Conservation (phyloP, 495 filamentous ascomycete species). For the Cercophora sp. region DNA sequence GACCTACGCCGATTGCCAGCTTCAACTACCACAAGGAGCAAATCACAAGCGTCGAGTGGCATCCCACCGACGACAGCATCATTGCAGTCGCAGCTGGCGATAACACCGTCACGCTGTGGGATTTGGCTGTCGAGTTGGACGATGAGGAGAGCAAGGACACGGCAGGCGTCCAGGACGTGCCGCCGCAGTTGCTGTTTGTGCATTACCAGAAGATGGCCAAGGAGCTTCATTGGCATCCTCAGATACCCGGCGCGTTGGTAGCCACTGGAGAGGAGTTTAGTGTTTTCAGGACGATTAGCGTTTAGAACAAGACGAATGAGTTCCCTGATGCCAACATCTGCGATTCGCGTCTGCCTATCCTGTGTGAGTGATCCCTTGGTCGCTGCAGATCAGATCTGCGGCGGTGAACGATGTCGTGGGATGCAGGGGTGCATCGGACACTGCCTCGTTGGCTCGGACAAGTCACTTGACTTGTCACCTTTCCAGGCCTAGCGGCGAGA, state of each 20-base stretch:
- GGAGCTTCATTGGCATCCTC: conserved; percentile 94
- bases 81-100: conserved; percentile 89
- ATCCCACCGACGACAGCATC: conserved; percentile 92
- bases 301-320: conserved; percentile 42
- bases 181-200: conserved; percentile 91
- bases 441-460: too few species aligned
- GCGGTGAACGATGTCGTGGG: too few species aligned
- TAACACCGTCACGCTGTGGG: conserved; percentile 92
- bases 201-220: conserved; percentile 93
- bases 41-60: conserved; percentile 95
- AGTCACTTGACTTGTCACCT: too few species aligned
- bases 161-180: conserved; percentile 81
- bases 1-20: conserved; percentile 72
- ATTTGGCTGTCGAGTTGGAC: conserved; percentile 92
- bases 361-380: too few species aligned
- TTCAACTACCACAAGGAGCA: conserved; percentile 95
- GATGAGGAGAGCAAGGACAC: conserved; percentile 93
- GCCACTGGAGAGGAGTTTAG: conserved; percentile 85
- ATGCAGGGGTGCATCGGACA: too few species aligned
- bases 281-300: conserved; percentile 66
- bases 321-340: too few species aligned
- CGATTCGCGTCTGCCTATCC: too few species aligned
- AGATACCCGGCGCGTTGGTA: conserved; percentile 88
- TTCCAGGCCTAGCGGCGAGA: too few species aligned
- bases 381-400: too few species aligned